Evolutionary conservation across 768 basidiomycete genomes (phyloP), one percentile per base, ranked within the genome.

Genomic region (Xerocomellus chrysenteron): DNA sequence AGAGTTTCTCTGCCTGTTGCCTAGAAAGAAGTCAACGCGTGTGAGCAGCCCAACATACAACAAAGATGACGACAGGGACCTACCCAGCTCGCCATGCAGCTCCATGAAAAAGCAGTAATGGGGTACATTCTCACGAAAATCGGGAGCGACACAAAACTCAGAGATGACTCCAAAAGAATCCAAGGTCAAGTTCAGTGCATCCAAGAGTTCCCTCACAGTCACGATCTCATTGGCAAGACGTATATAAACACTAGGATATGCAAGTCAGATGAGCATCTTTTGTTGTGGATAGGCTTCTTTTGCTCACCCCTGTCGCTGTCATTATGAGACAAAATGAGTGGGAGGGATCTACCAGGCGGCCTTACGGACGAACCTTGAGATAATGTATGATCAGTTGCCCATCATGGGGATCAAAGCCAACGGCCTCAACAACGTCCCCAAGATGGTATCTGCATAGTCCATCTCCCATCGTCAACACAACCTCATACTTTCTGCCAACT

Each of bases 381-480:
- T 68, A 64, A 48, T 50, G 64, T 54, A 68, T 59, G 24, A 67
- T 37, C 8, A 59, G 59, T 28, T 66, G 57, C 6, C 61, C 67
- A 47, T 65, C 61, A 11, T 53, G 52, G 24, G 58, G 59, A 54
- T 66, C 65, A 56, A 66, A 68, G 1, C 69, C 61, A 2, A 58
- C 57, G 11, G 61, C 52, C 16, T 68, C 55, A 16, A 66, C 26
- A n/a, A 65, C 47, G 35, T 71, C 65, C 12, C 57, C 57, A 11
- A 66, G 52, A 48, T 60, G 61, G 35, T 65, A 60, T 39, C 68
- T 55, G 64, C 66, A 64, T 4, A 70, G 47, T 21, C 62, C 60
- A 37, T 68, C 65, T 50, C 64, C 64, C 47, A 60, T 68, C 2
- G 67, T 68, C 52, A 68, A 43, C 17, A 63, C 40, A 5, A 69